Evolutionary conservation across 306 rosid genomes (phyloP).

Genomic region (Lathyrus sativus): DNA sequence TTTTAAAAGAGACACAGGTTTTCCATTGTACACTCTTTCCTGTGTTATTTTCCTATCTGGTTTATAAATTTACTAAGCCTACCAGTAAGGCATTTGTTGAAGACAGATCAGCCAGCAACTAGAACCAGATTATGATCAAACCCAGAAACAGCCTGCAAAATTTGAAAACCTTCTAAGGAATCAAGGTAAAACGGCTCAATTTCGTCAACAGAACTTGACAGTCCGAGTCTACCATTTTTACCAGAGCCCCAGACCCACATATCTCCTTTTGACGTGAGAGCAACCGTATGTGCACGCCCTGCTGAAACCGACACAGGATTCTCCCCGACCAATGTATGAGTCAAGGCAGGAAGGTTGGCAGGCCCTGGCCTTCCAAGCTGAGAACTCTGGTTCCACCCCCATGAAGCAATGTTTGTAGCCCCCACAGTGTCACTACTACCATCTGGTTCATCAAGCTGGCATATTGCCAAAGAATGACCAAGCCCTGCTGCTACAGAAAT

Average conservation of each 20-base stretch:
- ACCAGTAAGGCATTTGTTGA: slow-evolving; percentile 14
- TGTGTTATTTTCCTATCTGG: not conserved
- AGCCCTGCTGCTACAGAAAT: slow-evolving; percentile 75
- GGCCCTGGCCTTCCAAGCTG: slow-evolving; percentile 87
- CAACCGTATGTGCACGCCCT: slow-evolving; percentile 89
- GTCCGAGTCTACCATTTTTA: slow-evolving; percentile 83
- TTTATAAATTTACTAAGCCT: not conserved
- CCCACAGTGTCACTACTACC: slow-evolving; percentile 32
- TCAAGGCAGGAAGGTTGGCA: slow-evolving; percentile 48
- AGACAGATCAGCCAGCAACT: slow-evolving; percentile 57
- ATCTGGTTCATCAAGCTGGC: slow-evolving; percentile 48
- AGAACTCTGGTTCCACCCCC: slow-evolving; percentile 91
- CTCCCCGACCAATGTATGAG: slow-evolving; percentile 65
- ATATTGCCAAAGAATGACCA: slow-evolving; percentile 90
- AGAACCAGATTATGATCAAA: slow-evolving; percentile 83
- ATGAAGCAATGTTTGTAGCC: slow-evolving; percentile 55
- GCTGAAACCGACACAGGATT: slow-evolving; percentile 66
- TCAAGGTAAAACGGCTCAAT: slow-evolving; percentile 66
- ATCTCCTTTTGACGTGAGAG: slow-evolving; percentile 67
- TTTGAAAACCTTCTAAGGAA: slow-evolving; percentile 63
- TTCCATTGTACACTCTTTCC: not conserved
- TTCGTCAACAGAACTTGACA: slow-evolving; percentile 73
- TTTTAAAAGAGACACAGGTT: not conserved
- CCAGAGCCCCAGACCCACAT: slow-evolving; percentile 95
- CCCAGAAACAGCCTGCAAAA: slow-evolving; percentile 79